These are phyloP conservation scores for Ligustrum vulgare DNA, from an alignment of 257 asterid genomes.

Conservation along the genomic window DNA sequence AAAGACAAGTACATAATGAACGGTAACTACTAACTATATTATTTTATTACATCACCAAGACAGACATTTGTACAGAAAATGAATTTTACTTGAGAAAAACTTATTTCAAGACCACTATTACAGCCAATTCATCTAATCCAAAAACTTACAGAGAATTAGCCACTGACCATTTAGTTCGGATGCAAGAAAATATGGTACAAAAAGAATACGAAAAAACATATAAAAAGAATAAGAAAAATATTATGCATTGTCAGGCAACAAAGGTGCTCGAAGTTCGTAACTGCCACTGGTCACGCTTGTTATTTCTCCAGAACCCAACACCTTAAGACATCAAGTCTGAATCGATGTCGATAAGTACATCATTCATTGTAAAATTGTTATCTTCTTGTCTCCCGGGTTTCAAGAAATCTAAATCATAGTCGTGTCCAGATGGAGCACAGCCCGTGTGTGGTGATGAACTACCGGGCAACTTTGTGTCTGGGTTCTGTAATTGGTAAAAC, in stretches of 20 bases:
- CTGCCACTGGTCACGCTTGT: neutral
- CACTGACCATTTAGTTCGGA: neutral
- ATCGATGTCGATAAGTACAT: constrained; percentile 18
- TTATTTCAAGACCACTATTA: neutral
- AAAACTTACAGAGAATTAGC: constrained; percentile 4
- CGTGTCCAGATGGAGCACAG: neutral
- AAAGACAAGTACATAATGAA: too few species aligned
- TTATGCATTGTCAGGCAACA: neutral
- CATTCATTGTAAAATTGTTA: constrained; percentile 17
- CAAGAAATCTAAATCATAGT: constrained; percentile 24
- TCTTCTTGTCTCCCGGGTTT: constrained; percentile 28
- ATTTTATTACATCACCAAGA: neutral
- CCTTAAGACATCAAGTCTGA: neutral
- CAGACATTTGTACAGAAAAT: neutral
- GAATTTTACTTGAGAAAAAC: neutral
- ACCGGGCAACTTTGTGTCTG: neutral
- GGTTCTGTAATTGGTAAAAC: constrained; percentile 9
- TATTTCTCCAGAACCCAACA: neutral
- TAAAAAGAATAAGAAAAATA: too few species aligned
- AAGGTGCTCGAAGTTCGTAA: neutral
- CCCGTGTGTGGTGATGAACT: neutral
- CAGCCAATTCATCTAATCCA: constrained; percentile 2
- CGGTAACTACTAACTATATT: too few species aligned
- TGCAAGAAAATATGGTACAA: neutral
- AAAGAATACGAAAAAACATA: neutral